Percentiles rank a stretch among this genome's conserved stretches.
phyloP scores from a whole-genome alignment of 768 basidiomycete genomes.

The Tulasnella sp. region DNA sequence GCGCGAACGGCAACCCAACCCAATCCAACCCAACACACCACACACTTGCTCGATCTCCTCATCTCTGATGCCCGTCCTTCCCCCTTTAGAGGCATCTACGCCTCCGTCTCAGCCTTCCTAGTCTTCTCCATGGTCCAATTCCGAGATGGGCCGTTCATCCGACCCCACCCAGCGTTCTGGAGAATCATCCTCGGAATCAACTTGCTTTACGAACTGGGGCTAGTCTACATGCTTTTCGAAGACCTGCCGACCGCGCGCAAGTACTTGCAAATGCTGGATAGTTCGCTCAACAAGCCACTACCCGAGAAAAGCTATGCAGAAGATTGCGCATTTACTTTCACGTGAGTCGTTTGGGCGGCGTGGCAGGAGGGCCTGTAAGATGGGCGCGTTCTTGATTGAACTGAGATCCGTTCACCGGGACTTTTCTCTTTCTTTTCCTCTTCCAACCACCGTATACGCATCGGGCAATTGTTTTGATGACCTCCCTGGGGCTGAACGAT shows the following conservation, averaged over 20 bases:
- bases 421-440: not conserved
- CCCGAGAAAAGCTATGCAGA: conserved; percentile 89
- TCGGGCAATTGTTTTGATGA: not conserved
- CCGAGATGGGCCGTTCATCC: conserved; percentile 85
- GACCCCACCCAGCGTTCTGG: conserved; percentile 87
- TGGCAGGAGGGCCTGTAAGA: conserved; percentile 6
- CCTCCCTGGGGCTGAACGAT: not conserved
- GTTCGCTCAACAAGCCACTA: conserved; percentile 67
- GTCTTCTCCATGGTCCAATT: conserved; percentile 86
- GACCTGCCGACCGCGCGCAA: conserved; percentile 73
- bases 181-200: conserved; percentile 77
- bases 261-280: conserved; percentile 81
- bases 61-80: conserved; percentile 7
- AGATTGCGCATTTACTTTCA: conserved; percentile 65
- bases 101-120: conserved; percentile 72
- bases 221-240: conserved; percentile 87
- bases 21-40: not conserved
- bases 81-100: conserved; percentile 67
- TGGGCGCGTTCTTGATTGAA: not conserved
- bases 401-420: not conserved
- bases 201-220: conserved; percentile 76
- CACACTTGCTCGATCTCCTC: conserved; percentile 13
- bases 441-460: conserved; percentile 18
- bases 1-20: not conserved
- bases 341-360: conserved; percentile 30